Percentiles rank a stretch among this genome's conserved stretches.
These are phyloP conservation scores for Ilyonectria sp. DNA, from an alignment of 2,329 filamentous ascomycete genomes.

Conservation along the genomic window DNA sequence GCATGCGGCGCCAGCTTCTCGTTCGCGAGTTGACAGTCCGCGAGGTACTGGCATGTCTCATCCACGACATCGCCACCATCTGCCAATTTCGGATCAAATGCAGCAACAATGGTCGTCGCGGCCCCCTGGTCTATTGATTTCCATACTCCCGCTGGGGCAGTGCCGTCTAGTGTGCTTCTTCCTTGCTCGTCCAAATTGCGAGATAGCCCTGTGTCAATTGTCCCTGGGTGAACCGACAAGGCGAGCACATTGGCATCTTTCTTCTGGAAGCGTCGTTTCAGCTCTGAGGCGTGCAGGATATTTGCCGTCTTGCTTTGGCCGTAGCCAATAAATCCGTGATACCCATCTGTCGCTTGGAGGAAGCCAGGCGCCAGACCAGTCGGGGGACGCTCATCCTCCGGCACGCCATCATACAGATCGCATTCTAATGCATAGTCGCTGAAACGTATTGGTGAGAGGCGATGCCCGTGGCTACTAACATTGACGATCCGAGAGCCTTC, in stretches of 20 bases:
- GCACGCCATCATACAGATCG: slow-evolving; percentile 24
- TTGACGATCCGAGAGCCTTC: slow-evolving; percentile 57
- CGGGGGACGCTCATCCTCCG: slow-evolving; percentile 24
- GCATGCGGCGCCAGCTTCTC: slow-evolving; percentile 28
- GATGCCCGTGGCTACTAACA: slow-evolving; percentile 61
- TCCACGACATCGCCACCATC: neutral
- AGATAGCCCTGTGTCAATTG: slow-evolving; percentile 30
- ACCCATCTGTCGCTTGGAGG: slow-evolving; percentile 35
- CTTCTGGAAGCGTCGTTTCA: slow-evolving; percentile 28
- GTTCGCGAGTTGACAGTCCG: slow-evolving; percentile 33
- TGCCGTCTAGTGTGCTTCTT: slow-evolving; percentile 24
- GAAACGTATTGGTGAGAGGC: slow-evolving; percentile 58
- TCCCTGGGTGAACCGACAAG: slow-evolving; percentile 40
- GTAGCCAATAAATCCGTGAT: slow-evolving; percentile 42
- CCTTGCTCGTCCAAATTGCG: slow-evolving; percentile 19
- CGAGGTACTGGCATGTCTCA: slow-evolving; percentile 25
- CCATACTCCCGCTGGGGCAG: slow-evolving; percentile 27
- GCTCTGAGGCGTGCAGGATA: slow-evolving; percentile 41
- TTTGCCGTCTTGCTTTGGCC: slow-evolving; percentile 51
- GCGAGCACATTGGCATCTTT: slow-evolving; percentile 15
- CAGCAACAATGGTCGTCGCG: slow-evolving; percentile 37
- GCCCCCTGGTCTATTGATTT: slow-evolving; percentile 35
- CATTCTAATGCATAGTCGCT: slow-evolving; percentile 59
- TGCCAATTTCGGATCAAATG: slow-evolving; percentile 34
- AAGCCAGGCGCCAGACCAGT: slow-evolving; percentile 11